phyloP scores from a whole-genome alignment of 345 rosid species.

The Eucalyptus paniculata region DNA sequence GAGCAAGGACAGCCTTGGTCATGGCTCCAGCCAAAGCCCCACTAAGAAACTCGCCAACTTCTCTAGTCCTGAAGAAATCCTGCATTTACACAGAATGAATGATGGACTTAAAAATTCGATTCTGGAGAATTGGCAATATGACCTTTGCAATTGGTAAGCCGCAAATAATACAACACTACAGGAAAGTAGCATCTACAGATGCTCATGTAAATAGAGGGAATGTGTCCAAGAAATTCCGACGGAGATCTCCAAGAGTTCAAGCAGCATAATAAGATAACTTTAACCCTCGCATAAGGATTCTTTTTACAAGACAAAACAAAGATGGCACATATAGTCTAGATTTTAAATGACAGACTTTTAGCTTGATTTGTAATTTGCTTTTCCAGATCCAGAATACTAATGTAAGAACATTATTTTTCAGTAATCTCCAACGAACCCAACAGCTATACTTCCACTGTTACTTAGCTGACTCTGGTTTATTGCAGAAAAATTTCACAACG shows the following conservation, averaged over 20 bases:
- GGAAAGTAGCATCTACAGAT: background rate
- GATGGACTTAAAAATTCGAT: background rate
- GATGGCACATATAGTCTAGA: background rate
- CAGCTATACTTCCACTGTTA: background rate
- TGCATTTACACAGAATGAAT: background rate
- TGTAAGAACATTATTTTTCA: background rate
- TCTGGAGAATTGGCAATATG: background rate
- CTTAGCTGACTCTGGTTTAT: background rate
- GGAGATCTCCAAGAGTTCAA: background rate
- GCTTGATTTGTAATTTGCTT: background rate
- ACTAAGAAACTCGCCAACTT: slow-evolving; percentile 87
- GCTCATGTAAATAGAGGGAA: background rate
- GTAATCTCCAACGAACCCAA: background rate
- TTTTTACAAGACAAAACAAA: background rate
- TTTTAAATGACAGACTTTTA: background rate
- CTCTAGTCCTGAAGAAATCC: slow-evolving; percentile 62
- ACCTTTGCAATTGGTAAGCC: background rate
- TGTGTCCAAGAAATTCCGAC: background rate
- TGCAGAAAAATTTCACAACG: background rate
- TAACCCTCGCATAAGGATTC: background rate
- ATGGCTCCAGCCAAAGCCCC: slow-evolving; percentile 98
- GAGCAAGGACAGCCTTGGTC: slow-evolving; percentile 98
- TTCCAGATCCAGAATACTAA: background rate
- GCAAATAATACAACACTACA: background rate
- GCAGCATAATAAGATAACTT: background rate